Conservation (phyloP, 768 basidiomycete species). For the Rhodotorula kratochvilovae region DNA sequence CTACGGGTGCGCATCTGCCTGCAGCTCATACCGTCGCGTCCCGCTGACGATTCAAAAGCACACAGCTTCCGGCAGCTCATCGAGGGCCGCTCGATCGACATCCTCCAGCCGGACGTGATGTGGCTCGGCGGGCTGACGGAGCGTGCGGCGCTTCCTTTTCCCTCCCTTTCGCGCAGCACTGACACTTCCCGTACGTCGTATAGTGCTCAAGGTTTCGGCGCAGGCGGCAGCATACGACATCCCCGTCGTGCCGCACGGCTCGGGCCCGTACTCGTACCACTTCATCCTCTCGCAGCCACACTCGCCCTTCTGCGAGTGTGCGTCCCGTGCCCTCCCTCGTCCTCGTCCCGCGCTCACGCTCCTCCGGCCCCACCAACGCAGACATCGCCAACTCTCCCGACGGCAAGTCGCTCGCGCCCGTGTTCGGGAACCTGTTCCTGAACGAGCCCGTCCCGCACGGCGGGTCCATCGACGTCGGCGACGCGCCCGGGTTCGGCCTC, state of each 20-base stretch:
- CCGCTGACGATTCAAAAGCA: no score
- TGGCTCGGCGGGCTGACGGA: constrained; percentile 44
- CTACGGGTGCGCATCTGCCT: no score
- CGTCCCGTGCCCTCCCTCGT: constrained; percentile 28
- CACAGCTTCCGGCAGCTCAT: constrained; percentile 50
- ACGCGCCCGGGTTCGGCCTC: constrained; percentile 52
- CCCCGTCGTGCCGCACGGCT: constrained; percentile 54
- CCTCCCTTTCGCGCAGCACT: not conserved
- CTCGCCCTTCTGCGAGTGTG: constrained; percentile 49
- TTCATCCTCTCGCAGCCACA: constrained; percentile 53
- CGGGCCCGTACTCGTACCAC: constrained; percentile 51
- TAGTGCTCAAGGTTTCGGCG: constrained; percentile 46
- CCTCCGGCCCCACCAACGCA: no score
- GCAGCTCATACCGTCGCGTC: no score
- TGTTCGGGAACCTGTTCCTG: constrained; percentile 52
- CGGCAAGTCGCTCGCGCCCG: constrained; percentile 50
- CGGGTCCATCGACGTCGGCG: constrained; percentile 49
- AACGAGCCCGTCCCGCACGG: constrained; percentile 51
- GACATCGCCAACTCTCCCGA: constrained; percentile 51
- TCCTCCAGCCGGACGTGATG: constrained; percentile 51
- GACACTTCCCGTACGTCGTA: not conserved
- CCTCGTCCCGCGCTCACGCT: not conserved
- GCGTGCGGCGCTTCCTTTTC: not conserved
- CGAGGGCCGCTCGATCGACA: constrained; percentile 49
- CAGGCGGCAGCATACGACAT: constrained; percentile 54